These are phyloP conservation scores for Daldinia decipiens DNA, from an alignment of 495 filamentous ascomycete species.

Conservation along the genomic window DNA sequence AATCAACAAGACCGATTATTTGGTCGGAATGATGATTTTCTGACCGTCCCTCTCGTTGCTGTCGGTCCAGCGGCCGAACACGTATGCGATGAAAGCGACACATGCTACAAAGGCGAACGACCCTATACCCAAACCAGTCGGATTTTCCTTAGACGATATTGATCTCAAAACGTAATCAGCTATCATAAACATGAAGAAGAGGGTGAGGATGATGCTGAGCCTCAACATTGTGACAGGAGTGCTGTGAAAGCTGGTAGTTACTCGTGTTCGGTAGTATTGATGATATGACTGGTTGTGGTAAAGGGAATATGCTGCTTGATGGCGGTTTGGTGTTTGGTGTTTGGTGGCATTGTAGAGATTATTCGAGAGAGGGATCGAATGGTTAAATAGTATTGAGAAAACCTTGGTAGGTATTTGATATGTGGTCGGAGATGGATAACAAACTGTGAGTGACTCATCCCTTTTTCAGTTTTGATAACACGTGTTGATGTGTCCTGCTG, in stretches of 20 bases:
- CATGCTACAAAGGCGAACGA: neutral
- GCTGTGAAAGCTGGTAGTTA: neutral
- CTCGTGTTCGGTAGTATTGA: neutral
- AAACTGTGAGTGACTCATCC: neutral
- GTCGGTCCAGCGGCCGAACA: neutral
- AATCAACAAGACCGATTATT: neutral
- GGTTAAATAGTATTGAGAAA: neutral
- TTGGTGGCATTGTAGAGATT: neutral
- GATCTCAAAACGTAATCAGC: neutral
- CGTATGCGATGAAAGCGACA: neutral
- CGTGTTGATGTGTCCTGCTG: neutral
- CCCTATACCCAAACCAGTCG: neutral
- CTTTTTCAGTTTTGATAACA: neutral
- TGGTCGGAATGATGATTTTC: neutral
- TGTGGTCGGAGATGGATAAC: neutral
- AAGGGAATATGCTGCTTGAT: neutral
- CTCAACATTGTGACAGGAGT: neutral
- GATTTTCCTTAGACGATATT: neutral
- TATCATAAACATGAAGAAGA: neutral
- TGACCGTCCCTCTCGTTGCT: neutral
- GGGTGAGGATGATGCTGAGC: neutral
- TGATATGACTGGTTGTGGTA: neutral
- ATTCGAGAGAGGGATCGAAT: neutral
- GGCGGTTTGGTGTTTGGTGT: neutral
- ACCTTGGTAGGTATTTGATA: neutral